Evolutionary conservation across 2,329 filamentous ascomycete genomes (phyloP), one percentile per base, ranked within the genome.

Genomic region (Aspergillus ruber): DNA sequence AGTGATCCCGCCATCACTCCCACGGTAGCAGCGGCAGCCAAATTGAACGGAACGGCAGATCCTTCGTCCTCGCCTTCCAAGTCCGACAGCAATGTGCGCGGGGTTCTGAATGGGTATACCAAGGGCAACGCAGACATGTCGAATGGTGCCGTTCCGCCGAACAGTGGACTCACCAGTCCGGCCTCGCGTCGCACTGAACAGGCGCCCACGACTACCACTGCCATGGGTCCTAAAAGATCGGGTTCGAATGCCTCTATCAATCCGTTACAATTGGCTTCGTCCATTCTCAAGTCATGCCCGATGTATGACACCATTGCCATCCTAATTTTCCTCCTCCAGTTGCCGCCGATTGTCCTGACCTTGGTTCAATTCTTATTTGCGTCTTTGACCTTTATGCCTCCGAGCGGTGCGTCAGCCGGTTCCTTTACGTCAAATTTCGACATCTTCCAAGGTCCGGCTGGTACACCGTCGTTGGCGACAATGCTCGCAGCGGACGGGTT

Each of bases 301-400:
- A 83, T 95, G 64, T 87, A 89, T 73, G 91, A 97, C 73, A 95
- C 91, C 51, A 88, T 96, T 71, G 90, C 91, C 65, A 95, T 97
- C 62, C 83, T 97, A 67, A 95, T 96, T 71, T 87, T 96, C 60
- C 81, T 97, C 57, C 86, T 96, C 70, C 90, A 95, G 66, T 82
- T 96, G 8, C 90, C 91, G 25, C 88, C 90, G 18, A 84, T 91
- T 61, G 84, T 91, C 49, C 79, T 96, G 61, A 91, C 90, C 54
- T 78, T 89, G 67, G 88, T 95, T 61, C 94, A 96, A 70, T 85
- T 90, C 64, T 80, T 95, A 56, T 97, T 96, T 71, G 90, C 91
- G 57, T 85, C 90, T 55, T 80, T 96, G 64, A 96, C 90, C 42
- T 94, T 96, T 65, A 89, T 95, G 53, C 88, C 90, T 41, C 87